A percentile compares a stretch with the other conserved stretches of the same genome.
Conservation (phyloP, 257 asterid genomes). For the Solanum virginianum region DNA sequence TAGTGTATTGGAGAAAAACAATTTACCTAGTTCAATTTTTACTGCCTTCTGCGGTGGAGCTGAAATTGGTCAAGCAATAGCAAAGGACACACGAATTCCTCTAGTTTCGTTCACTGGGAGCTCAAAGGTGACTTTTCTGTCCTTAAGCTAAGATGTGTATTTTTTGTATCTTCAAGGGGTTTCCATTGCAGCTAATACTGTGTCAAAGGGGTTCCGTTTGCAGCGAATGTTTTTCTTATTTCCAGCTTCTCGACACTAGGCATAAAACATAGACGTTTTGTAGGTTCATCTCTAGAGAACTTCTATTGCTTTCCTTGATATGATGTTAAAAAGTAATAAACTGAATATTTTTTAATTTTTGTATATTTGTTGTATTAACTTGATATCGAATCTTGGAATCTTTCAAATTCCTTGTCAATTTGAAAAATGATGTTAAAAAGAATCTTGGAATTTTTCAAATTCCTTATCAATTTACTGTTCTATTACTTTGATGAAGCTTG, state of each 20-base stretch:
- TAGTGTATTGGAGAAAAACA: conserved; percentile 81
- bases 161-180: background rate
- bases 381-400: background rate
- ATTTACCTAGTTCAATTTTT: conserved; percentile 88
- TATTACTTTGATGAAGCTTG: background rate
- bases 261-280: background rate
- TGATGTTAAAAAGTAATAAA: background rate
- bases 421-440: background rate
- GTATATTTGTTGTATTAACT: background rate
- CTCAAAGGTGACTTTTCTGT: conserved; percentile 46
- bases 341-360: background rate
- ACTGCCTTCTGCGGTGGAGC: conserved; percentile 95
- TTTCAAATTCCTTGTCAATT: background rate
- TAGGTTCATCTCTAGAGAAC: background rate
- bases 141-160: background rate
- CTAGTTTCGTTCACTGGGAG: conserved; percentile 95
- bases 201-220: background rate
- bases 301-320: background rate
- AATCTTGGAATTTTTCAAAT: background rate
- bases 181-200: background rate
- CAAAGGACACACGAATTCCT: conserved; percentile 78
- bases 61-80: conserved; percentile 89
- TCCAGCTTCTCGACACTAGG: background rate
- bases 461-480: background rate
- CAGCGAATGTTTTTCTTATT: background rate